Percentiles rank a stretch among this genome's conserved stretches.
phyloP scores from a whole-genome alignment of 2,329 filamentous ascomycete species.

The Hypoxylon sp. region DNA sequence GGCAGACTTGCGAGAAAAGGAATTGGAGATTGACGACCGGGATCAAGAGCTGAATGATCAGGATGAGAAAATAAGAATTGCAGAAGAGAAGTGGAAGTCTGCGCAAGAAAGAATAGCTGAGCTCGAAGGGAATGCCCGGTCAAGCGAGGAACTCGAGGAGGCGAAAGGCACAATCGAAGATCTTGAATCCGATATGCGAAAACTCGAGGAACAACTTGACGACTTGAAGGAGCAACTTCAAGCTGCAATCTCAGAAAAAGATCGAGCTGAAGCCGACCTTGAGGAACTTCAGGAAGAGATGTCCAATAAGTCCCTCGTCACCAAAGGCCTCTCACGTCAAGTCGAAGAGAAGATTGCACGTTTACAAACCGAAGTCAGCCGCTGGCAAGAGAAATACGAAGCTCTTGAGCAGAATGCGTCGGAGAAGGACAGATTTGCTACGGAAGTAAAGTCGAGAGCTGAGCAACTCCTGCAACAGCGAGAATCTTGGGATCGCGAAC shows the following conservation, averaged over 20 bases:
- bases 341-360: slow-evolving; percentile 78
- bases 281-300: slow-evolving; percentile 82
- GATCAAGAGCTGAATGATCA: slow-evolving; percentile 67
- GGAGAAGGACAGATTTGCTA: slow-evolving; percentile 63
- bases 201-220: slow-evolving; percentile 68
- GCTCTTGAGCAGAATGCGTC: slow-evolving; percentile 67
- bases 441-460: slow-evolving; percentile 61
- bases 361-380: slow-evolving; percentile 76
- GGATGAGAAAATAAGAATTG: slow-evolving; percentile 63
- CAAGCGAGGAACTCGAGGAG: slow-evolving; percentile 67
- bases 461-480: slow-evolving; percentile 62
- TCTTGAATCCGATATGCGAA: slow-evolving; percentile 68
- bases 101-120: slow-evolving; percentile 66
- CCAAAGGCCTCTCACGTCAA: slow-evolving; percentile 81
- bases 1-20: slow-evolving; percentile 69
- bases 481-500: slow-evolving; percentile 58
- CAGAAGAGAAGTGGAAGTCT: slow-evolving; percentile 72
- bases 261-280: slow-evolving; percentile 71
- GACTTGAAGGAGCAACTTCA: slow-evolving; percentile 69
- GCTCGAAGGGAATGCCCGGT: slow-evolving; percentile 70
- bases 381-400: slow-evolving; percentile 63
- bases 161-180: slow-evolving; percentile 72
- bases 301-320: slow-evolving; percentile 82
- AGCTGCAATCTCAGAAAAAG: slow-evolving; percentile 67
- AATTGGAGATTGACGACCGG: slow-evolving; percentile 69